Conservation (phyloP, 2,329 filamentous ascomycete species). For the Daldinia sp. region DNA sequence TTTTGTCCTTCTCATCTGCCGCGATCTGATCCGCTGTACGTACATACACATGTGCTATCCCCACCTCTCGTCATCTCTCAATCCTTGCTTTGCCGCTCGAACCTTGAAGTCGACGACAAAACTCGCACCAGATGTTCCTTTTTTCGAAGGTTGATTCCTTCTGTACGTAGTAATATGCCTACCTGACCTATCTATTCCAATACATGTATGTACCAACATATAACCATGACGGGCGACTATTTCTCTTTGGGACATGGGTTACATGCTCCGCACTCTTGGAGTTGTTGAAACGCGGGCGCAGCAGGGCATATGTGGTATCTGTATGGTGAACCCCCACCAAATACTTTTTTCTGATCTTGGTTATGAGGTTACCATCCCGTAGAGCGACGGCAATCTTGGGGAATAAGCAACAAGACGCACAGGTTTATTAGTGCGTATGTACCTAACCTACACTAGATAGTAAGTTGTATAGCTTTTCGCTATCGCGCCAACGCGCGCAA, state of each 20-base stretch:
- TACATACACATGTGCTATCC: constrained; percentile 11
- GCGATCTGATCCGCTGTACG: constrained; percentile 41
- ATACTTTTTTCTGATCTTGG: constrained; percentile 46
- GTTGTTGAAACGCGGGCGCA: constrained; percentile 39
- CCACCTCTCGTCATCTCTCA: constrained; percentile 35
- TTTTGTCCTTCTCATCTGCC: constrained; percentile 44
- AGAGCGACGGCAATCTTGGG: constrained; percentile 41
- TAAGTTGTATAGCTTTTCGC: constrained; percentile 2
- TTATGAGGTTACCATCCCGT: constrained; percentile 49
- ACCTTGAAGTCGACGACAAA: constrained; percentile 31
- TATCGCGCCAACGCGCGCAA: constrained; percentile 30
- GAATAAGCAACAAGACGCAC: constrained; percentile 24
- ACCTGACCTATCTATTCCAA: background rate
- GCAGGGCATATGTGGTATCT: constrained; percentile 30
- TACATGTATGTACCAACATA: constrained; percentile 1
- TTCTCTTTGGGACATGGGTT: constrained; percentile 34
- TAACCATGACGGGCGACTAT: constrained; percentile 27
- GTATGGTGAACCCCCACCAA: constrained; percentile 42
- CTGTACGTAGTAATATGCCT: constrained; percentile 7
- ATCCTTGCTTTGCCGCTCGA: constrained; percentile 23
- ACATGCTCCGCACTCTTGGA: constrained; percentile 32
- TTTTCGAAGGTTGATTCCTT: constrained; percentile 21
- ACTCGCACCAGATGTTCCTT: constrained; percentile 16
- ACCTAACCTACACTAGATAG: background rate
- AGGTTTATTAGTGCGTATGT: constrained; percentile 4